Percentiles rank a stretch among this genome's conserved stretches.
Evolutionary conservation across 805 yeast genomes (phyloP).

Genomic region (Hanseniaspora jakobsenii): DNA sequence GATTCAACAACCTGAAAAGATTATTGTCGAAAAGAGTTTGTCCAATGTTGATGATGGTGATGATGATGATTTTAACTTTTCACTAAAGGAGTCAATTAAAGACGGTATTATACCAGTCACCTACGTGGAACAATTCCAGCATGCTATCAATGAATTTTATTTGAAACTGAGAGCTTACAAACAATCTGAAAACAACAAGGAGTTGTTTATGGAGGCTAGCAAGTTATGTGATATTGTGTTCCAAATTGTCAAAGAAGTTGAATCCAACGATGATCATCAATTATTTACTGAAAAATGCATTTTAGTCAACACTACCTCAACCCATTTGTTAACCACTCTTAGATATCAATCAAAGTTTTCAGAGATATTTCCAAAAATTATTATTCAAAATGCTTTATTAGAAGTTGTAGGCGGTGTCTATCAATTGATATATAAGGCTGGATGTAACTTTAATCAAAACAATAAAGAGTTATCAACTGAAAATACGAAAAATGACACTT

Average conservation of each 20-base stretch:
- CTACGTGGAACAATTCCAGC: constrained; percentile 36
- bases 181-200: constrained; percentile 26
- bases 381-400: constrained; percentile 57
- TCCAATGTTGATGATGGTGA: too few relatives aligned
- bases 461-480: background rate
- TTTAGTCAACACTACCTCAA: constrained; percentile 47
- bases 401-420: constrained; percentile 52
- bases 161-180: constrained; percentile 26
- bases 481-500: too few relatives aligned
- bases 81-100: constrained; percentile 17
- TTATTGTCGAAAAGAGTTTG: background rate
- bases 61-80: constrained; percentile 21
- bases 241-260: constrained; percentile 23
- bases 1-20: constrained; percentile 7
- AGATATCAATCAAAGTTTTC: constrained; percentile 53
- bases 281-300: constrained; percentile 30
- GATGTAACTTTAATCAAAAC: background rate
- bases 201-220: constrained; percentile 42
- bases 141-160: constrained; percentile 38
- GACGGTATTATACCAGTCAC: constrained; percentile 39
- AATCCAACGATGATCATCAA: constrained; percentile 15
- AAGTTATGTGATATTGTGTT: constrained; percentile 33
- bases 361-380: constrained; percentile 46
- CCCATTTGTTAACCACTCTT: constrained; percentile 57
- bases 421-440: constrained; percentile 33